These are phyloP conservation scores for Cryptosporidium parvum DNA, from an alignment of 169 alveolate species.

Conservation along the genomic window DNA sequence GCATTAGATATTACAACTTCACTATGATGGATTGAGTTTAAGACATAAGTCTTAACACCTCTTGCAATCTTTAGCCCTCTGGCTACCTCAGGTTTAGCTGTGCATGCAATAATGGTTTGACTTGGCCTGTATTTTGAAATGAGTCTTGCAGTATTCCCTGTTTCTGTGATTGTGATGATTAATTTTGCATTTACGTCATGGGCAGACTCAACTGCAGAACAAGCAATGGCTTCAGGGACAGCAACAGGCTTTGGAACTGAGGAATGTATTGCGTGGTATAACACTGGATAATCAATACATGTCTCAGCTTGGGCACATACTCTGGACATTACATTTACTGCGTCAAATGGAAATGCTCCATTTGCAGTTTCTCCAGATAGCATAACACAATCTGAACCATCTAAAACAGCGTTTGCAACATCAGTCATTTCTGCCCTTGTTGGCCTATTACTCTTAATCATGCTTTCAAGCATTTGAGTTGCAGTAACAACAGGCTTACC, in stretches of 20 bases:
- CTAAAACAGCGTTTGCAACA: slow-evolving; percentile 98
- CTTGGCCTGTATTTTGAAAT: slow-evolving; percentile 97
- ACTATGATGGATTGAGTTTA: slow-evolving; percentile 91
- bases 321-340: slow-evolving; percentile 86
- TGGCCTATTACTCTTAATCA: slow-evolving; percentile 97
- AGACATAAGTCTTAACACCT: slow-evolving; percentile 93
- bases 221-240: slow-evolving; percentile 89
- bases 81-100: slow-evolving; percentile 85
- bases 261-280: slow-evolving; percentile 80
- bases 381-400: slow-evolving; percentile 98
- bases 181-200: slow-evolving; percentile 89
- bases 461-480: slow-evolving; percentile 98
- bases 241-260: slow-evolving; percentile 82
- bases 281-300: slow-evolving; percentile 82
- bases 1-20: slow-evolving; percentile 90
- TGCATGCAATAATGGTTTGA: slow-evolving; percentile 91
- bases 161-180: slow-evolving; percentile 95
- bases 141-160: slow-evolving; percentile 96
- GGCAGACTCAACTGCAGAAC: slow-evolving; percentile 91
- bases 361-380: slow-evolving; percentile 91
- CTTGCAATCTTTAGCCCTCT: slow-evolving; percentile 92
- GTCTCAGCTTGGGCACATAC: slow-evolving; percentile 89
- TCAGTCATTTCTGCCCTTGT: slow-evolving; percentile 99
- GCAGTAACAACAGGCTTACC: slow-evolving; percentile 98
- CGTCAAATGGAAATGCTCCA: slow-evolving; percentile 85